Conservation (phyloP, 805 yeast genomes). For the Pichia scutulata region DNA sequence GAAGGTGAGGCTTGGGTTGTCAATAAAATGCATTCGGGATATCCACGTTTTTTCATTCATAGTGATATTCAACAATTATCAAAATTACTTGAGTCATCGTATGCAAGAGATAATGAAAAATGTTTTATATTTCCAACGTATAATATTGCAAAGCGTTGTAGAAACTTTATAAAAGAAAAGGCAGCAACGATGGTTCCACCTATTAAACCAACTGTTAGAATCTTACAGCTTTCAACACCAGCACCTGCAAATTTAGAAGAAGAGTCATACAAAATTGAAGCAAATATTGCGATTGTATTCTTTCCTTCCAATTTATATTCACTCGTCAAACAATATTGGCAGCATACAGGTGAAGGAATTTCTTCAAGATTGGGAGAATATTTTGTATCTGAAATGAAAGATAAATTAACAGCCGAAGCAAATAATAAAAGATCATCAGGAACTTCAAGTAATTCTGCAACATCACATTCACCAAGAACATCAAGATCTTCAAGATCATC, state of each 20-base stretch:
- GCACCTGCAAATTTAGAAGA: slow-evolving; percentile 57
- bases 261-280: slow-evolving; percentile 50
- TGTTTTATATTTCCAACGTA: slow-evolving; percentile 74
- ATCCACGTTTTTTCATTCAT: slow-evolving; percentile 79
- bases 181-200: slow-evolving; percentile 27
- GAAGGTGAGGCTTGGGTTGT: slow-evolving; percentile 82
- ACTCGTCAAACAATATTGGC: slow-evolving; percentile 87
- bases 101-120: slow-evolving; percentile 73
- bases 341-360: slow-evolving; percentile 94
- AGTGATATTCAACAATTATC: slow-evolving; percentile 50
- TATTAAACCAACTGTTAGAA: slow-evolving; percentile 39
- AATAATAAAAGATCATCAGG: slow-evolving; percentile 13
- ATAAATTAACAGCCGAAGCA: slow-evolving; percentile 25
- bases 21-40: slow-evolving; percentile 72
- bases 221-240: slow-evolving; percentile 66
- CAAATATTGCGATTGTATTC: slow-evolving; percentile 72
- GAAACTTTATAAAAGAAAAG: slow-evolving; percentile 60
- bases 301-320: slow-evolving; percentile 52
- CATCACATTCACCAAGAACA: slow-evolving; percentile 13
- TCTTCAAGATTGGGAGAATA: slow-evolving; percentile 88
- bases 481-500: slow-evolving; percentile 25
- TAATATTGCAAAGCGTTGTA: slow-evolving; percentile 72
- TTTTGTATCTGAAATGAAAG: slow-evolving; percentile 52
- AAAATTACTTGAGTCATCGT: slow-evolving; percentile 49
- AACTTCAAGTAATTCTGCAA: slow-evolving; percentile 12